These are phyloP conservation scores for Acanthamoeba healyi DNA, from an alignment of 208 protist genomes.

Conservation along the genomic window DNA sequence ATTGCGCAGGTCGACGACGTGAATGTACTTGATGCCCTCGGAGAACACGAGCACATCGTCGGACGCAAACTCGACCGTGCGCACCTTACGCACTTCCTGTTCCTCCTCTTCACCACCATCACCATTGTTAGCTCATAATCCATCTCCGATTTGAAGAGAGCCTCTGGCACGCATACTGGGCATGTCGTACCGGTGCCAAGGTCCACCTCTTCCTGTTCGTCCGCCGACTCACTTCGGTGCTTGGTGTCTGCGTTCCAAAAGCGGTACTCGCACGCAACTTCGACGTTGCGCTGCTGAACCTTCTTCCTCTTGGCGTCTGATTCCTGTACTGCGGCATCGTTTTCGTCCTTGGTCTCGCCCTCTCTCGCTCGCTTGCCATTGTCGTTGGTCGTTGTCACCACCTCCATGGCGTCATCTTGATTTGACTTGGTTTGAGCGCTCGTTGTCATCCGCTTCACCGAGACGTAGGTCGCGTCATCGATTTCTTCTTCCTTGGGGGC, in stretches of 20 bases:
- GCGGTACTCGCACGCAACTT: background rate
- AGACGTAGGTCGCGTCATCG: background rate
- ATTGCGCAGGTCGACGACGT: conserved; percentile 17
- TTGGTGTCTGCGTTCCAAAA: background rate
- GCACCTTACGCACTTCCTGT: conserved; percentile 21
- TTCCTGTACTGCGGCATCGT: background rate
- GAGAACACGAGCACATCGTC: conserved; percentile 32
- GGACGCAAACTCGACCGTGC: background rate
- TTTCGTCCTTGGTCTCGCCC: background rate
- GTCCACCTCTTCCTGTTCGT: background rate
- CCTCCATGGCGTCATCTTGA: background rate
- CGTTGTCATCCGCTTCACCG: background rate
- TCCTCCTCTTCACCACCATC: background rate
- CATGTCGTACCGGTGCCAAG: too few relatives aligned
- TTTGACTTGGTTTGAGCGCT: background rate
- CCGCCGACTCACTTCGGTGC: background rate
- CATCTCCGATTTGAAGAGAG: too few relatives aligned
- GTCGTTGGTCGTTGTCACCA: background rate
- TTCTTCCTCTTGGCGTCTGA: background rate
- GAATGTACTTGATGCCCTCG: background rate
- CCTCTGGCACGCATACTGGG: too few relatives aligned
- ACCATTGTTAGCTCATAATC: background rate
- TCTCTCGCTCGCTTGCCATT: conserved; percentile 14
- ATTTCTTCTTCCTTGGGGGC: background rate
- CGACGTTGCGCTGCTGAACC: background rate